Base-by-base conservation (phyloP, 257 asterid genomes). In the Apocynum venetum region DNA sequence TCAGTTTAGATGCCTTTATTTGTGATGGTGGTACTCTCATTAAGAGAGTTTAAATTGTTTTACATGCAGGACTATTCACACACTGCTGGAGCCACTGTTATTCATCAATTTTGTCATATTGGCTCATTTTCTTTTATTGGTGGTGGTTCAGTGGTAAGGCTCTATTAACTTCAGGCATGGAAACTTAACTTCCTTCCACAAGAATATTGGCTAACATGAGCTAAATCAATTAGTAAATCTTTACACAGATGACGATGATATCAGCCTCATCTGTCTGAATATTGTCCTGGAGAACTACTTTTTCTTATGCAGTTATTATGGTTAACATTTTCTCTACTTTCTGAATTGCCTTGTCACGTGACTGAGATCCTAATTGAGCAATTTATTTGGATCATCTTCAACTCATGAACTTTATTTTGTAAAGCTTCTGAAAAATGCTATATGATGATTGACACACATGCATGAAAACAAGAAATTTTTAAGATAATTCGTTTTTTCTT, bases 111-210 rank as follows among this genome's bases (percentile, higher is more conserved):
- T 86, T 95, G 99, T 87, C 94, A 63, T 81, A 86, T 95, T 74
- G 99, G 97, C 82, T 93, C 99, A 8, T 93, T 82, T 84, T 87
- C 96, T 79, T 95, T 95, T 91, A 84, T 95, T 77, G 98, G 98
- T 65, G 98, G 98, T 47, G 98, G 98, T 71, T 92, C 98, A 73
- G 94, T 89, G 89, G 98, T 94, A 83, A 84, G 83, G 72, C 63
- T 80, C 66, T 77, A 36, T 13, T 68, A n/a, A 73, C 4, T 43
- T 74, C 52, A 76, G 53, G 38, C 44, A 17, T 67, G 3, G 36
- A 67, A 43, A 15, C 17, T 67, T 41, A 6, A 14, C 14, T 65
- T 6, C 49, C 36, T 38, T 38, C 48, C 48, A 14, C 71, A 38
- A 40, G 25, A 38, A 65, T 44, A 38, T 64, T 38, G 48, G 71